Base-by-base conservation (phyloP, 495 filamentous ascomycete species). In the Cladorrhinum samala region DNA sequence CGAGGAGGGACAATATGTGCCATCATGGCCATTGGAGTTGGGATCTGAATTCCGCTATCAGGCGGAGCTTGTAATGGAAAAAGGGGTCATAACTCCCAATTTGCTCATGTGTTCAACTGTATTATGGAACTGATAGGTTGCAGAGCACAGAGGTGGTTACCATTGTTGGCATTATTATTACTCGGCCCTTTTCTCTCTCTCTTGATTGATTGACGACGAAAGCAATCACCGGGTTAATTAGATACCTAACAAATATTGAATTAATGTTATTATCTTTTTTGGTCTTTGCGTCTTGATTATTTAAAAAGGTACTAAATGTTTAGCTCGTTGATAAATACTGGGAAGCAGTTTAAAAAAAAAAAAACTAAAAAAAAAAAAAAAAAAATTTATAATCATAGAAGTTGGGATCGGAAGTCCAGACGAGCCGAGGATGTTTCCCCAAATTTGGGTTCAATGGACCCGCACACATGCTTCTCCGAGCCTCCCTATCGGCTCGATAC, bases 391-490 rank as follows among this genome's bases (percentile, higher is more conserved):
- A 37, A 37, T 7, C 7, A 37, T 7, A 37, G 30, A 37, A 37
- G 30, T 37, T 7, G 30, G 14, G 14, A 33, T 11, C 27, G 27
- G 27, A 33, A 5, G 27, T 33, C 27, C 27, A 33, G 27, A 23
- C 20, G 16, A 49, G 52, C 52, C 52, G 52, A 54, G 52, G 52
- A 54, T 54, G 46, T 49, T 23, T 19, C 23, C 42, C 17, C 16
- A 54, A 37, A 38, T 49, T 14, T 48, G 44, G 43, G 33, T 38
- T 13, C 3, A 16, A 17, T 23, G 42, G 18, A 48, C 51, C 13
- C 13, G 23, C 52, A 37, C 52, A 49, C 52, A 54, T 54, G 52
- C 36, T 54, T 53, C 30, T 38, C 42, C 42, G 16, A 19, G 42
- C 21, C 23, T 24, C 42, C 23, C 13, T 45, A 45, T 45, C 42